Conservation (phyloP, 2,329 filamentous ascomycete genomes). For the Cercospora sp. region DNA sequence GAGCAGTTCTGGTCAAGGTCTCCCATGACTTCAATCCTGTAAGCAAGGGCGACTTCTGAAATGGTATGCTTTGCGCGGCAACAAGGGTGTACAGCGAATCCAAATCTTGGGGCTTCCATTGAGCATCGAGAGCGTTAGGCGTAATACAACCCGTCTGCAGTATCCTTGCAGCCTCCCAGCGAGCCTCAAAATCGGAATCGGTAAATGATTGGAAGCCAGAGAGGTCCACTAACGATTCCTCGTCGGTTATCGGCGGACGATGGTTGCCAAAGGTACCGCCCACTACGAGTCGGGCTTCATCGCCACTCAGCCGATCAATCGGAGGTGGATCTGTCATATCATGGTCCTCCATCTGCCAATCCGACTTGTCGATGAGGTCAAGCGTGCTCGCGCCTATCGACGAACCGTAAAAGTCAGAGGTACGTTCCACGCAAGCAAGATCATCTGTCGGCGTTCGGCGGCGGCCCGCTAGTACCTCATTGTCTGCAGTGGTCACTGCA, state of each 20-base stretch:
- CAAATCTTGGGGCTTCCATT: slow-evolving; percentile 21
- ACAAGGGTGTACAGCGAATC: slow-evolving; percentile 19
- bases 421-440: not conserved
- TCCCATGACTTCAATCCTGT: not conserved
- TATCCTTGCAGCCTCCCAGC: slow-evolving; percentile 30
- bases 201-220: not conserved
- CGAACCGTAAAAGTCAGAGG: not conserved
- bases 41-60: not conserved
- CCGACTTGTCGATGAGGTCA: no score
- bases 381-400: no score
- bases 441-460: not conserved
- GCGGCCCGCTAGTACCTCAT: not conserved
- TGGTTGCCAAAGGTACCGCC: no score
- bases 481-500: not conserved
- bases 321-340: not conserved
- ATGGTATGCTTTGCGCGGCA: not conserved
- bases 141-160: slow-evolving; percentile 24
- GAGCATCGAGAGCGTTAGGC: slow-evolving; percentile 11
- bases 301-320: not conserved
- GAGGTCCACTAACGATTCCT: not conserved
- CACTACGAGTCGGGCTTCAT: not conserved
- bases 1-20: slow-evolving; percentile 13
- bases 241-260: not conserved
- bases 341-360: no score
- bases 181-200: slow-evolving; percentile 16